Evolutionary conservation across 2,329 filamentous ascomycete species (phyloP), one percentile per base, ranked within the genome.

Genomic region (Akanthomyces muscarius): DNA sequence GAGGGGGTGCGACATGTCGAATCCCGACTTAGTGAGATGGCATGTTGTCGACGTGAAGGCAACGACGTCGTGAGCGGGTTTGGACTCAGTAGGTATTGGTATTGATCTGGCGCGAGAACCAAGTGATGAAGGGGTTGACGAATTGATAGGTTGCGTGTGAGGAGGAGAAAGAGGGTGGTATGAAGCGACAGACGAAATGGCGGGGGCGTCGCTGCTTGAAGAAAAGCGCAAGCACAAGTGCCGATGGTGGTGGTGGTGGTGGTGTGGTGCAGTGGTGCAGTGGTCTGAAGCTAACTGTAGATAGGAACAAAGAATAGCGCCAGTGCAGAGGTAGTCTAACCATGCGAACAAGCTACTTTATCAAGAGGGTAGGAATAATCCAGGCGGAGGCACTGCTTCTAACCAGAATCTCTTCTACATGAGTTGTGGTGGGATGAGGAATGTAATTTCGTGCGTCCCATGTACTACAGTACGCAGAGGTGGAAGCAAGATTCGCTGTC

Each of bases 1-100:
- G 58, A 61, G 58, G 58, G 57, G 57, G 25, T 44, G 57, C 57
- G 38, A 52, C 57, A 60, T 44, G 48, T 45, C 47, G 38, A 36
- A n/a, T 44, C 36, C 44, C 38, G 48, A 11, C 48, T 23, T 51
- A 51, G 56, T 33, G 45, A 30, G 45, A 51, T 45, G 45, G n/a
- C 56, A 42, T 51, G 33, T 18, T 59, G 56, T 30, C 36, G 25
- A 5, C 21, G 18, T 42, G 33, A 51, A 42, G 56, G 33, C 23
- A 21, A 50, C 41, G 44, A 25, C n/a, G 58, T 21, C 16, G 38
- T 38, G 25, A 52, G 36, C 25, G 38, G 2, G 14, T 8, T 13
- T 45, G 4, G 18, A 21, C 3, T 44, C n/a, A 23, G 18, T 21
- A 33, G 10, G 14, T 25, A 8, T 5, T 41, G 18, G 14, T 33